These are phyloP conservation scores for Gyromitra esculenta DNA, from an alignment of 2,329 filamentous ascomycete genomes.

Conservation along the genomic window DNA sequence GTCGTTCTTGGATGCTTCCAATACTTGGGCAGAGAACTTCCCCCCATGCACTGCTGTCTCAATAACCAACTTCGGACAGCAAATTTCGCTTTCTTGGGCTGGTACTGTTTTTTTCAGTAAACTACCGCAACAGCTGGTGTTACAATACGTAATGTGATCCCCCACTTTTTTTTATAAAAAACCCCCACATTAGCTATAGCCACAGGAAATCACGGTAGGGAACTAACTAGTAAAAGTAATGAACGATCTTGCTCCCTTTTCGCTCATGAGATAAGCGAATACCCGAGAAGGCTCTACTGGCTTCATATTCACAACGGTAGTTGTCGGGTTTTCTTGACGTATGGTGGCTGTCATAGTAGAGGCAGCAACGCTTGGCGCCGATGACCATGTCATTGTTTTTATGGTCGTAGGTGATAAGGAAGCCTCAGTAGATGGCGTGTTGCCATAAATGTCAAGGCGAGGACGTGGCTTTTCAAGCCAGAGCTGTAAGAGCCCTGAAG, in stretches of 20 bases:
- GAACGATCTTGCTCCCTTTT: conserved; percentile 29
- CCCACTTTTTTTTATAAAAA: conserved; percentile 4
- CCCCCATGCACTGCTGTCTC: conserved; percentile 17
- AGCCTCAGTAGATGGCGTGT: conserved; percentile 17
- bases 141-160: conserved; percentile 16
- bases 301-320: conserved; percentile 11
- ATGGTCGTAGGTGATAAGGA: conserved; percentile 18
- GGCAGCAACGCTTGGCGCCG: conserved; percentile 9
- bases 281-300: conserved; percentile 26
- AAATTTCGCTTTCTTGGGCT: conserved; percentile 23
- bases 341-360: conserved; percentile 31
- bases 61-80: conserved; percentile 32
- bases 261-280: conserved; percentile 33
- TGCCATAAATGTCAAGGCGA: conserved; percentile 10
- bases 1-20: conserved; percentile 20
- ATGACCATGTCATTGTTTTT: conserved; percentile 22
- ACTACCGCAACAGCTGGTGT: conserved; percentile 35
- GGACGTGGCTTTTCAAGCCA: conserved; percentile 40
- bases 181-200: not conserved
- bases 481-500: conserved; percentile 35
- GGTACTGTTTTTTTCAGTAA: conserved; percentile 6
- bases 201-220: not conserved
- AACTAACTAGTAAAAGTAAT: conserved; percentile 36
- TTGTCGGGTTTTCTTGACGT: conserved; percentile 3
- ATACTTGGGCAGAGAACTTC: conserved; percentile 26